Evolutionary conservation across 805 yeast species (phyloP).

Genomic region (Metschnikowia shivogae): DNA sequence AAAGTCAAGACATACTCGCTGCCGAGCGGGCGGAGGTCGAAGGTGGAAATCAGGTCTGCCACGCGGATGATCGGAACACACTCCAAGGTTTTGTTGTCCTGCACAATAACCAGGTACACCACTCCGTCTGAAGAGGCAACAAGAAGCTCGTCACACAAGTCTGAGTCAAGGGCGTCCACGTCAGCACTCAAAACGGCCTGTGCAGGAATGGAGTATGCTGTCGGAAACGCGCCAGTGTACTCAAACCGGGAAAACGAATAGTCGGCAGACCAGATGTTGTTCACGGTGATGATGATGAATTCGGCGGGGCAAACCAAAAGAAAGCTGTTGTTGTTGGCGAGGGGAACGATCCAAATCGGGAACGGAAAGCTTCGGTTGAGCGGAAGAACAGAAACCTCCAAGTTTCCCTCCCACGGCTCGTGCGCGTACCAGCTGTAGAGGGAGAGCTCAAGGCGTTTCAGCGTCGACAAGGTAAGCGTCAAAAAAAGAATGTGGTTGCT

Average conservation of each 20-base stretch:
- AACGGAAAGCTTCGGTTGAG: constrained; percentile 36
- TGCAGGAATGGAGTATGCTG: constrained; percentile 30
- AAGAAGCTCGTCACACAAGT: constrained; percentile 24
- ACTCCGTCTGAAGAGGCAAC: constrained; percentile 34
- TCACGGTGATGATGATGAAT: constrained; percentile 35
- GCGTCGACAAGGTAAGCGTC: constrained; percentile 33
- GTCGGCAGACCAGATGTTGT: constrained; percentile 47
- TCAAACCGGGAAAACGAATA: constrained; percentile 26
- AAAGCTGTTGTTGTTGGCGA: constrained; percentile 33
- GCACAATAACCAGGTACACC: constrained; percentile 27
- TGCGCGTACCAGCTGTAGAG: constrained; percentile 40
- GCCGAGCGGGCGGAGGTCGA: constrained; percentile 9
- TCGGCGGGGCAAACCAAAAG: constrained; percentile 34
- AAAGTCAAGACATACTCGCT: constrained; percentile 27
- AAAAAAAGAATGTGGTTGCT: constrained; percentile 33
- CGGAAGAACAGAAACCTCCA: constrained; percentile 37
- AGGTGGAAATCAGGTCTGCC: constrained; percentile 33
- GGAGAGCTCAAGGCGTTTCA: constrained; percentile 33
- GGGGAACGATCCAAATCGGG: constrained; percentile 42
- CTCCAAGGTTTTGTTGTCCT: constrained; percentile 15
- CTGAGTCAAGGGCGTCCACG: neutral
- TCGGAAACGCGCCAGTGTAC: constrained; percentile 36
- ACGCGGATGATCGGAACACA: constrained; percentile 31
- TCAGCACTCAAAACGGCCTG: constrained; percentile 13
- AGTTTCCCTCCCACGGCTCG: constrained; percentile 26